Percentiles rank a stretch among this genome's conserved stretches.
phyloP scores from a whole-genome alignment of 2,329 filamentous ascomycete genomes.

The Penicillium sp. region DNA sequence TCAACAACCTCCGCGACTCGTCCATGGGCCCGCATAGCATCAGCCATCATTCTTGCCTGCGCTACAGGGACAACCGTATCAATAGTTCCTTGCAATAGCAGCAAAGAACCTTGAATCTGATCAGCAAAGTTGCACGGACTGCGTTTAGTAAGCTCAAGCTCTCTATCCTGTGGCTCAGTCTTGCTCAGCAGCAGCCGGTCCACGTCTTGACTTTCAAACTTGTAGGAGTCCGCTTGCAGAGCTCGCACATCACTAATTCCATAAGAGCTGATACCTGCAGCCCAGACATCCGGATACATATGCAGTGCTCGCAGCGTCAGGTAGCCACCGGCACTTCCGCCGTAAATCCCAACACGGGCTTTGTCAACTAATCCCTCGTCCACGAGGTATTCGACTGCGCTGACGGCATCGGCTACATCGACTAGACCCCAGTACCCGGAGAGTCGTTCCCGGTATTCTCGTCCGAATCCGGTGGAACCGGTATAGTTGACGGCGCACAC shows the following conservation, averaged over 20 bases:
- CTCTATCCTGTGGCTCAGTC: constrained; percentile 41
- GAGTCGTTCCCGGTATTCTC: constrained; percentile 51
- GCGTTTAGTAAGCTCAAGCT: constrained; percentile 45
- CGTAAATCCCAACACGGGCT: constrained; percentile 50
- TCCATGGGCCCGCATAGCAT: constrained; percentile 43
- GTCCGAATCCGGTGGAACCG: constrained; percentile 54
- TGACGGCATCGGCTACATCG: constrained; percentile 53
- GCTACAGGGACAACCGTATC: constrained; percentile 61
- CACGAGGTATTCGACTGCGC: constrained; percentile 47
- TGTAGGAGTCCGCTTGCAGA: constrained; percentile 53
- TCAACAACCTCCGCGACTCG: constrained; percentile 50
- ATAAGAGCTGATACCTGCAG: constrained; percentile 51
- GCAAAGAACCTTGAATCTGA: constrained; percentile 51
- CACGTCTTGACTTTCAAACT: constrained; percentile 58
- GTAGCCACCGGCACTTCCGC: constrained; percentile 56
- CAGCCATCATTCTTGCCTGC: constrained; percentile 56
- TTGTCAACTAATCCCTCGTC: constrained; percentile 37
- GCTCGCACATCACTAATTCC: constrained; percentile 54
- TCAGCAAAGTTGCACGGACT: constrained; percentile 52
- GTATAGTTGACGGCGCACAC: constrained; percentile 54
- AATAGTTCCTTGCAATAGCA: constrained; percentile 57
- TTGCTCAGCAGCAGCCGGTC: constrained; percentile 45
- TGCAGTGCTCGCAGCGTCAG: constrained; percentile 52
- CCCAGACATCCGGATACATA: constrained; percentile 49
- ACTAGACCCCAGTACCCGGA: constrained; percentile 53